Evolutionary conservation across 768 basidiomycete genomes (phyloP).

Genomic region (Tricholomella constricta): DNA sequence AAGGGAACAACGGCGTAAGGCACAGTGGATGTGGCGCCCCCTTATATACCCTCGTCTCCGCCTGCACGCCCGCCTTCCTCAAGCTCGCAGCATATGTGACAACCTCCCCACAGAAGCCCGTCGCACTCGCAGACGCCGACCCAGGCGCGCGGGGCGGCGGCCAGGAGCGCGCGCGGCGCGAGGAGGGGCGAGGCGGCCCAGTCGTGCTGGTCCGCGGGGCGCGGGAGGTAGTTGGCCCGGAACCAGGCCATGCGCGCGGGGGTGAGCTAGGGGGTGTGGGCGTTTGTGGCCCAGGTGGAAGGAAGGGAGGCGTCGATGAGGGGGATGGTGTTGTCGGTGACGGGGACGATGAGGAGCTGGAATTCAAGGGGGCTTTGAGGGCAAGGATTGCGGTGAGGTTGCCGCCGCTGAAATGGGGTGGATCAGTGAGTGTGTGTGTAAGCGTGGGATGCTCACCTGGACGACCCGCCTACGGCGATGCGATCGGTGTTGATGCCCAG

Average conservation of each 20-base stretch:
- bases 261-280: slow-evolving; percentile 57
- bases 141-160: slow-evolving; percentile 57
- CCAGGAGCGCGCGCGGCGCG: slow-evolving; percentile 56
- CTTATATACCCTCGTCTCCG: slow-evolving; percentile 58
- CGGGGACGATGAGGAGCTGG: slow-evolving; percentile 71
- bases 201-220: slow-evolving; percentile 55
- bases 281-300: slow-evolving; percentile 57
- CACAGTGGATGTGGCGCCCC: slow-evolving; percentile 73
- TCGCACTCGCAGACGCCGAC: slow-evolving; percentile 67
- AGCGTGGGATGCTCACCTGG: slow-evolving; percentile 43
- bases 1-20: no score
- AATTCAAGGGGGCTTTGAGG: slow-evolving; percentile 60
- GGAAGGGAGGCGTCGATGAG: slow-evolving; percentile 25
- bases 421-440: neutral
- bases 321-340: slow-evolving; percentile 66
- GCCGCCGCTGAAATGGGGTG: slow-evolving; percentile 51
- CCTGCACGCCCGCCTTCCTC: slow-evolving; percentile 49
- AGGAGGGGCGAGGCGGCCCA: slow-evolving; percentile 77
- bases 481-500: slow-evolving; percentile 51
- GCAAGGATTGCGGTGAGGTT: slow-evolving; percentile 69
- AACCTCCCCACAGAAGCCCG: slow-evolving; percentile 67
- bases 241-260: slow-evolving; percentile 77
- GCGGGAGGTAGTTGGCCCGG: slow-evolving; percentile 66
- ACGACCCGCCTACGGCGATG: slow-evolving; percentile 74
- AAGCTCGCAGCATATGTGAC: slow-evolving; percentile 63